Evolutionary conservation across 257 asterid genomes (phyloP).

Genomic region (Buddleja alternifolia): DNA sequence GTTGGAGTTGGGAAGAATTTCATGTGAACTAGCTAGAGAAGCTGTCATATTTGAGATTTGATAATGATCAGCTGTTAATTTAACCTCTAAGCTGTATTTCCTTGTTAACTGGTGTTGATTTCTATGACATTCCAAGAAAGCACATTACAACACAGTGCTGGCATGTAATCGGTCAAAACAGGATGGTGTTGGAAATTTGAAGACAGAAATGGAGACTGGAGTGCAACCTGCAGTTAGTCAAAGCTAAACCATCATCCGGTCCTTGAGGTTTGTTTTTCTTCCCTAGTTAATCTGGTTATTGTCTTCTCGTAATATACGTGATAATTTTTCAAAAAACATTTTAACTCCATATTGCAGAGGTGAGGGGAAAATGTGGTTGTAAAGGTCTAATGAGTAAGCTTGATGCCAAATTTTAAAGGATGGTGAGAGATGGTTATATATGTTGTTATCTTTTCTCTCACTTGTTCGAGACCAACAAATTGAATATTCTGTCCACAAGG

Average conservation of each 20-base stretch:
- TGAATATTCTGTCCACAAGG: no score
- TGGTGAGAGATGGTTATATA: no score
- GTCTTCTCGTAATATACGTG: background rate
- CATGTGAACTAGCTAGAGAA: background rate
- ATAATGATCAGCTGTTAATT: background rate
- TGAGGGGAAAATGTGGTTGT: background rate
- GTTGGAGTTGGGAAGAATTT: conserved; percentile 2
- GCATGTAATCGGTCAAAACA: conserved; percentile 13
- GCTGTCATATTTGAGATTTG: background rate
- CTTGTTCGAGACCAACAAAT: no score
- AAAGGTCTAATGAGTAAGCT: no score
- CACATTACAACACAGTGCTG: conserved; percentile 4
- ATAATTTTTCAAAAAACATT: background rate
- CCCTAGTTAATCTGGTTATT: conserved; percentile 3
- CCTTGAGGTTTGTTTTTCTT: conserved; percentile 32
- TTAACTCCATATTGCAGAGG: background rate
- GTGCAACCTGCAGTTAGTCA: conserved; percentile 18
- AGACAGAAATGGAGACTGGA: conserved; percentile 10
- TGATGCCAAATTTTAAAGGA: no score
- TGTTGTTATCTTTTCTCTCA: no score
- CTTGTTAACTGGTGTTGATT: conserved; percentile 21
- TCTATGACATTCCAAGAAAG: conserved; percentile 9
- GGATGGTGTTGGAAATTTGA: no score
- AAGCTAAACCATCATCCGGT: conserved; percentile 20
- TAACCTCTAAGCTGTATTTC: conserved; percentile 20